These are phyloP conservation scores for Nakazawaea molendinolei DNA, from an alignment of 805 yeast genomes.

Conservation along the genomic window DNA sequence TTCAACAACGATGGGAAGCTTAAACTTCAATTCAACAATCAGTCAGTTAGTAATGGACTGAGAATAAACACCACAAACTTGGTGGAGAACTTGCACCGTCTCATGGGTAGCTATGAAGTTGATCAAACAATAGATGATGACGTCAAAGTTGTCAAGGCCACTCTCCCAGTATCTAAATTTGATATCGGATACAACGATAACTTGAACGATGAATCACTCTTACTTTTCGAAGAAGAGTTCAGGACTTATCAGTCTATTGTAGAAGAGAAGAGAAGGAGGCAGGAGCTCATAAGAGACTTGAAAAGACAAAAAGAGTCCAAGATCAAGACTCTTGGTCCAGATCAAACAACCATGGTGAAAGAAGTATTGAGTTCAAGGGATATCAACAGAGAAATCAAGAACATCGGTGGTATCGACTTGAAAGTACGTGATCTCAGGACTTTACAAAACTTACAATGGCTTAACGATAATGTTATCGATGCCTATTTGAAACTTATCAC, in stretches of 20 bases:
- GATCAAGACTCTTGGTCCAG: slow-evolving; percentile 28
- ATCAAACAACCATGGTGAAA: slow-evolving; percentile 23
- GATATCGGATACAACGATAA: not conserved
- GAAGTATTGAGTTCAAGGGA: slow-evolving; percentile 24
- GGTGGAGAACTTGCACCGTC: too few species aligned
- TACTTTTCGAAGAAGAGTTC: slow-evolving; percentile 27
- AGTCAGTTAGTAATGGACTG: too few species aligned
- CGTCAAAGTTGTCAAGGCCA: not conserved
- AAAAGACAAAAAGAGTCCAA: slow-evolving; percentile 28
- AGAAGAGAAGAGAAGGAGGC: slow-evolving; percentile 33
- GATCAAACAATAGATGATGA: not conserved
- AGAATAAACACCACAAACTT: too few species aligned
- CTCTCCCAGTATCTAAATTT: not conserved
- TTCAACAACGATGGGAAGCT: slow-evolving; percentile 11
- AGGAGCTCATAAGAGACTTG: slow-evolving; percentile 26
- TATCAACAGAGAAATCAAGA: slow-evolving; percentile 22
- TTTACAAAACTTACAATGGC: slow-evolving; percentile 67
- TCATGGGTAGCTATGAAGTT: too few species aligned
- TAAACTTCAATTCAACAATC: slow-evolving; percentile 5
- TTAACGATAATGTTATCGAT: slow-evolving; percentile 88
- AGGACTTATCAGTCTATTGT: slow-evolving; percentile 37
- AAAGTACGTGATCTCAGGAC: slow-evolving; percentile 64
- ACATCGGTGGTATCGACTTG: slow-evolving; percentile 49
- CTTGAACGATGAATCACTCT: slow-evolving; percentile 2
- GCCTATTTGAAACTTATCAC: slow-evolving; percentile 58